Evolutionary conservation across 345 rosid species (phyloP).

Genomic region (Lepidium africanum): DNA sequence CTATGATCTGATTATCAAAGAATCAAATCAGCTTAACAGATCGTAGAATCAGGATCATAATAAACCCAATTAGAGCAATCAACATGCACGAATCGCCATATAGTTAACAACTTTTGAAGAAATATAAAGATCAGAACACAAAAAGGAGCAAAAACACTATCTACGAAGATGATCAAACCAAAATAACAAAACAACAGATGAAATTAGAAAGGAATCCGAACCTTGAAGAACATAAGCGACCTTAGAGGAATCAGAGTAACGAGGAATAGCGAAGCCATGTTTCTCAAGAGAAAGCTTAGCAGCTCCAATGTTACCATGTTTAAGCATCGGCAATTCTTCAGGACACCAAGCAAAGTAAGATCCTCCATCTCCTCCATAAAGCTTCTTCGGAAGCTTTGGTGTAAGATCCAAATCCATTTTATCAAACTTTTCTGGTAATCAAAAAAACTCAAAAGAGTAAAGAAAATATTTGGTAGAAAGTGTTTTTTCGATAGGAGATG

Average conservation of each 20-base stretch:
- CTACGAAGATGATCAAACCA: too few species aligned
- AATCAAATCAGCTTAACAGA: neutral
- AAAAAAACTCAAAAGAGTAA: neutral
- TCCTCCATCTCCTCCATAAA: constrained; percentile 68
- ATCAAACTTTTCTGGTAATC: neutral
- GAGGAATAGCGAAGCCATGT: constrained; percentile 78
- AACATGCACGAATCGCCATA: neutral
- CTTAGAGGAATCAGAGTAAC: constrained; percentile 78
- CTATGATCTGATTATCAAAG: neutral
- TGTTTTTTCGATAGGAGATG: neutral
- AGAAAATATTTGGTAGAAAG: neutral
- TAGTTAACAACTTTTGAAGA: neutral
- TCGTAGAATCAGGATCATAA: neutral
- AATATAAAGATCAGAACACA: neutral
- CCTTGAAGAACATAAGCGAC: constrained; percentile 95
- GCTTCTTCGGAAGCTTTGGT: constrained; percentile 63
- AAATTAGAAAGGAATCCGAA: constrained; percentile 4
- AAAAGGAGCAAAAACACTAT: neutral
- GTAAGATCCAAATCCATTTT: constrained; percentile 77
- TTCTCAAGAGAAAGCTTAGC: constrained; percentile 74
- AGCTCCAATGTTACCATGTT: constrained; percentile 76
- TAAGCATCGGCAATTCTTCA: constrained; percentile 65
- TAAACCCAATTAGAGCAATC: neutral
- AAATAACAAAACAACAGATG: neutral
- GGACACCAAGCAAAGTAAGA: constrained; percentile 82